Evolutionary conservation across 495 filamentous ascomycete species (phyloP), one percentile per base, ranked within the genome.

Genomic region (Tuber umbilicatum): DNA sequence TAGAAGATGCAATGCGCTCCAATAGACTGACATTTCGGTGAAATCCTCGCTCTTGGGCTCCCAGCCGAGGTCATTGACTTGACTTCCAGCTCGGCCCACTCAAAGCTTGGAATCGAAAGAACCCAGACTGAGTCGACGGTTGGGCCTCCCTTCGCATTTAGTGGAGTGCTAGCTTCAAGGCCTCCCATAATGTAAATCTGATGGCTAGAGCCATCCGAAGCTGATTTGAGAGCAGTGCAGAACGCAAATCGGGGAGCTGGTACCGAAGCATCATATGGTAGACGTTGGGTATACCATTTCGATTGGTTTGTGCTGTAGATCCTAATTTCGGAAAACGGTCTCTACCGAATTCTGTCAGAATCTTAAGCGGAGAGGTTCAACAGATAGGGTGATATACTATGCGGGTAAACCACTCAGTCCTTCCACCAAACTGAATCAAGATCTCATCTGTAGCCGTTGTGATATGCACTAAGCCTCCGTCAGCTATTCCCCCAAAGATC

Each of bases 251-350:
- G 69, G 39, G 76, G 70, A 31, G 68, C 9, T 5, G 76, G 76
- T 2, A 60, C n/a, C 5, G 41, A 39, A 0, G 39, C 39, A 21
- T 4, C 50, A 35, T 12, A 17, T 42, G 43, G 43, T 21, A 74
- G 27, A 9, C n/a, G 19, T n/a, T 72, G 64, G 31, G 69, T 71
- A 55, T 70, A 78, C 76, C 76, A 78, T 23, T 47, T 72, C 10
- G 50, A 45, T 31, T 60, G 40, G 19, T 69, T 71, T 3, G 60
- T 75, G 73, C 73, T 75, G 23, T 78, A 78, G 10, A 78, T 68
- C 1, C 67, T 41, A 23, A 77, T 74, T n/a, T 68, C 45, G 4
- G n/a, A 7, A 73, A 76, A 74, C 6, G 41, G 37, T 35, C 39
- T 35, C 75, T 76, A 21, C 47, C 35, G 2, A 19, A 40, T 21